phyloP scores from a whole-genome alignment of 352 stramenopile species.

The Pythium insidiosum region DNA sequence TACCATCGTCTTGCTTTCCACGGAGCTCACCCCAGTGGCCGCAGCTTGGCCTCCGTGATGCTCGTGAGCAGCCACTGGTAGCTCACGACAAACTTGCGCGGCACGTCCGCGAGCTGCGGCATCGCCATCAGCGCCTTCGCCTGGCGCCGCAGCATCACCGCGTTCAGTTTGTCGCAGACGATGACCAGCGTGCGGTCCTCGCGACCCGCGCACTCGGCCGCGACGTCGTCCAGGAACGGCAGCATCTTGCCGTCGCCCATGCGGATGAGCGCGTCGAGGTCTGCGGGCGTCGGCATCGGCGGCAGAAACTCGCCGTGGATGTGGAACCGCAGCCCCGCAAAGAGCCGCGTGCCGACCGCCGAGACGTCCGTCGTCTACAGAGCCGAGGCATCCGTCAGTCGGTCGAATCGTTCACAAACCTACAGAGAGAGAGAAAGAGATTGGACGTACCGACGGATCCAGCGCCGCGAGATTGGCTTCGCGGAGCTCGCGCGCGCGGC shows the following conservation, averaged over 20 bases:
- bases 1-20: too few relatives aligned
- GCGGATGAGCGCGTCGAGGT: constrained; percentile 59
- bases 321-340: constrained; percentile 60
- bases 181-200: constrained; percentile 44
- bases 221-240: constrained; percentile 41
- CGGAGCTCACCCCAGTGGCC: too few relatives aligned
- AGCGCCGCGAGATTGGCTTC: constrained; percentile 14
- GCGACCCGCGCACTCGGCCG: constrained; percentile 40
- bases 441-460: constrained; percentile 1
- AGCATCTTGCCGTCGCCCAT: constrained; percentile 60
- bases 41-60: constrained; percentile 72
- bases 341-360: constrained; percentile 57
- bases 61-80: constrained; percentile 86
- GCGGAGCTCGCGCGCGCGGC: constrained; percentile 14
- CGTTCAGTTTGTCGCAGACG: constrained; percentile 70
- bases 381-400: too few relatives aligned
- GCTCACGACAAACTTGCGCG: constrained; percentile 48
- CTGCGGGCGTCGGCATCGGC: constrained; percentile 56
- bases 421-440: neutral
- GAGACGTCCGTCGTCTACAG: constrained; percentile 13
- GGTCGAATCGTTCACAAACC: too few relatives aligned
- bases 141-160: constrained; percentile 31
- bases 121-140: constrained; percentile 26
- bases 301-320: constrained; percentile 70
- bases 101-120: constrained; percentile 31